Conservation (phyloP, 768 basidiomycete species). For the Tubosaeta sp. region DNA sequence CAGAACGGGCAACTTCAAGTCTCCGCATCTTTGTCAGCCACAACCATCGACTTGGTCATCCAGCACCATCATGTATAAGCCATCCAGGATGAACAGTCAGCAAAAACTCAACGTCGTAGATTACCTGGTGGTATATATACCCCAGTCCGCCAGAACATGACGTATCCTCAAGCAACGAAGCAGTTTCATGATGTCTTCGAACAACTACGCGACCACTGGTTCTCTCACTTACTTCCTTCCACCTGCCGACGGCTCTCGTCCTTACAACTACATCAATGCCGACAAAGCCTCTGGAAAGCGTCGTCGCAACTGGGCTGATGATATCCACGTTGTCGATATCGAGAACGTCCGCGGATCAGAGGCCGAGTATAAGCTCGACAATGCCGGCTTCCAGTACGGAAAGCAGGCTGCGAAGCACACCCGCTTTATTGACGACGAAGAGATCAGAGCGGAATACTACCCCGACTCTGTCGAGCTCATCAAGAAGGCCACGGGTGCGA, state of each 20-base stretch:
- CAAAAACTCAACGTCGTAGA: neutral
- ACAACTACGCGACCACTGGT: constrained; percentile 14
- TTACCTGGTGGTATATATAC: neutral
- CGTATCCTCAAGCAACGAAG: constrained; percentile 24
- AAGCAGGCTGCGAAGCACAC: constrained; percentile 21
- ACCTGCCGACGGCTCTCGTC: constrained; percentile 16
- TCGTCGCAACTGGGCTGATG: constrained; percentile 21
- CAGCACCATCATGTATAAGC: neutral
- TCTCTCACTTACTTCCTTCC: constrained; percentile 17
- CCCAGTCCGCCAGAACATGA: neutral
- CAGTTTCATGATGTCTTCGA: constrained; percentile 7
- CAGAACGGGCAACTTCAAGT: neutral
- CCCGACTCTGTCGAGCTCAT: constrained; percentile 36
- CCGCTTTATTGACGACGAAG: constrained; percentile 33
- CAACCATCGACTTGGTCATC: neutral
- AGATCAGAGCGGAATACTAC: constrained; percentile 37
- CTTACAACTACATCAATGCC: constrained; percentile 15
- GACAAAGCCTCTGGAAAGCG: constrained; percentile 11
- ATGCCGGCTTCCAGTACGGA: constrained; percentile 34
- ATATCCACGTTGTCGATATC: constrained; percentile 15
- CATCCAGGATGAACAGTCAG: neutral
- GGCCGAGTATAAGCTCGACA: constrained; percentile 28
- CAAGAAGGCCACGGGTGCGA: constrained; percentile 38
- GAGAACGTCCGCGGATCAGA: constrained; percentile 35
- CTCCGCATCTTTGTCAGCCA: neutral